Conservation (phyloP, 805 yeast species). For the Candida wancherniae region DNA sequence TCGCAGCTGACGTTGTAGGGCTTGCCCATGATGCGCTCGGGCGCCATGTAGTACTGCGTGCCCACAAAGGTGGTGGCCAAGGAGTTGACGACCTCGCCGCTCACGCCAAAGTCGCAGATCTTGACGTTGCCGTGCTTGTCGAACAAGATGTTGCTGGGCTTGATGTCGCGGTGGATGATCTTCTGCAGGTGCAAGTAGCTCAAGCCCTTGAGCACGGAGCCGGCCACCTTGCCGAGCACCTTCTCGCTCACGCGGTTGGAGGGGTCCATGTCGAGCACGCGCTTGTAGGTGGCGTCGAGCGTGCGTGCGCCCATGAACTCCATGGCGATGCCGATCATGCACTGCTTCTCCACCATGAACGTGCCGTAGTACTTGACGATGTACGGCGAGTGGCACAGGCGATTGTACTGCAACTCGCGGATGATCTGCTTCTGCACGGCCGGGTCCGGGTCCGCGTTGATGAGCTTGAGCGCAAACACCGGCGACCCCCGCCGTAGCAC, state of each 20-base stretch:
- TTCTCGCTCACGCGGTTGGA: constrained; percentile 91
- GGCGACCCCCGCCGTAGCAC: constrained; percentile 50
- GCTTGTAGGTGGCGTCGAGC: constrained; percentile 83
- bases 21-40: constrained; percentile 93
- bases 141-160: constrained; percentile 87
- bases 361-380: constrained; percentile 94
- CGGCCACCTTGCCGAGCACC: constrained; percentile 86
- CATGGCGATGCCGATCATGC: constrained; percentile 91
- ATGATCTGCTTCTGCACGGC: constrained; percentile 86
- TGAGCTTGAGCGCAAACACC: constrained; percentile 78
- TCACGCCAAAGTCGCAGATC: constrained; percentile 94
- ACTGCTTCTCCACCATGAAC: constrained; percentile 68
- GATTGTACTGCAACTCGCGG: constrained; percentile 85
- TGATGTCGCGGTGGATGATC: constrained; percentile 92
- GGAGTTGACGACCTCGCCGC: constrained; percentile 94
- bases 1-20: constrained; percentile 94
- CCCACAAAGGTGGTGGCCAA: constrained; percentile 96
- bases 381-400: constrained; percentile 73
- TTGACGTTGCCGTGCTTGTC: constrained; percentile 78
- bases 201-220: constrained; percentile 76
- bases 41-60: constrained; percentile 97
- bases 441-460: constrained; percentile 73
- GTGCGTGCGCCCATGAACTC: constrained; percentile 95
- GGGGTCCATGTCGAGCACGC: constrained; percentile 53
- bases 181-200: constrained; percentile 82